These are phyloP conservation scores for Farysia itapuensis DNA, from an alignment of 1,284 basidiomycete species.

Conservation along the genomic window DNA sequence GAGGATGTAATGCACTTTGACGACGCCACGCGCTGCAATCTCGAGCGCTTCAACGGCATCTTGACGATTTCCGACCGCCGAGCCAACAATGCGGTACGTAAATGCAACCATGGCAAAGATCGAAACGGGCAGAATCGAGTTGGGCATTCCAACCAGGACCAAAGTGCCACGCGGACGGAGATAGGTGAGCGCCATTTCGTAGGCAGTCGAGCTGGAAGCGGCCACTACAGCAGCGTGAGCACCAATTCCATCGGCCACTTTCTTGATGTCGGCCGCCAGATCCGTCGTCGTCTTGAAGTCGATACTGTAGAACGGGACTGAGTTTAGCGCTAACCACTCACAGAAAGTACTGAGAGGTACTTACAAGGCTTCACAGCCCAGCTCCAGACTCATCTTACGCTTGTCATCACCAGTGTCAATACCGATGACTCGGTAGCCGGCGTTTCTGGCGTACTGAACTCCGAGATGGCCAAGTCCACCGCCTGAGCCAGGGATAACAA, in stretches of 20 bases:
- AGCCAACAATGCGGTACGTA: conserved; percentile 71
- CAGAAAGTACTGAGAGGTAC: neutral
- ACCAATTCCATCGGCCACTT: conserved; percentile 68
- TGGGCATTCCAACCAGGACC: conserved; percentile 73
- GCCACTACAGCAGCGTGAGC: conserved; percentile 67
- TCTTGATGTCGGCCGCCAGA: conserved; percentile 68
- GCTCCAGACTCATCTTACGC: conserved; percentile 68
- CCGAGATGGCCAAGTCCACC: conserved; percentile 64
- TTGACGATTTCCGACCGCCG: conserved; percentile 68
- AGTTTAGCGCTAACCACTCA: too few relatives aligned
- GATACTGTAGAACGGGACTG: conserved; percentile 65
- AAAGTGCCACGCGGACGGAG: conserved; percentile 69
- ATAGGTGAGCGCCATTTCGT: conserved; percentile 67
- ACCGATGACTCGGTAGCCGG: conserved; percentile 71
- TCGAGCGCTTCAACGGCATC: conserved; percentile 65
- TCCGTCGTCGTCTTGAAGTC: conserved; percentile 70
- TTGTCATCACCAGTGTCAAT: conserved; percentile 78
- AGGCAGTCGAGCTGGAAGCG: conserved; percentile 65
- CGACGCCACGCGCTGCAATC: conserved; percentile 70
- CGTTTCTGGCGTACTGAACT: conserved; percentile 39
- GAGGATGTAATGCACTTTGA: conserved; percentile 67
- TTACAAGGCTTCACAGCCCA: conserved; percentile 73
- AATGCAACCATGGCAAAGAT: conserved; percentile 69
- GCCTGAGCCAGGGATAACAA: conserved; percentile 77
- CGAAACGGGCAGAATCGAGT: conserved; percentile 68